phyloP scores from a whole-genome alignment of 1,284 basidiomycete genomes.

The Tilletia horrida region DNA sequence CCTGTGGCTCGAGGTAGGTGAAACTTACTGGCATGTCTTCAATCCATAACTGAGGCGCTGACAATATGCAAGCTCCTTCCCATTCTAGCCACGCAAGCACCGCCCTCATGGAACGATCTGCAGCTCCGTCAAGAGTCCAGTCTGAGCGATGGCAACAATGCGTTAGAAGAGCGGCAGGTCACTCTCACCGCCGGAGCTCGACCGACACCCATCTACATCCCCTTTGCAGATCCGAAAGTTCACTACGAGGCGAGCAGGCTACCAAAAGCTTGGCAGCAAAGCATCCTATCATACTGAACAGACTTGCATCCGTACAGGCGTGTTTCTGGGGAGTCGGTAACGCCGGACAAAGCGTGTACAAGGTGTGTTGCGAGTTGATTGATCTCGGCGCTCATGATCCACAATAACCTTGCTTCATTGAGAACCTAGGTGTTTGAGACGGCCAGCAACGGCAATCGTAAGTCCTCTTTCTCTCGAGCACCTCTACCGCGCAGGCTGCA shows the following conservation, averaged over 20 bases:
- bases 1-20: too few species aligned
- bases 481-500: not conserved
- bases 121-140: not conserved
- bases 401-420: not conserved
- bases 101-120: not conserved
- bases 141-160: not conserved
- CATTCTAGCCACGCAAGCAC: not conserved
- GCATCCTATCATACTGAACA: too few species aligned
- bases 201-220: slow-evolving; percentile 9
- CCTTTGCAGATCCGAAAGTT: slow-evolving; percentile 4
- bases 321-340: slow-evolving; percentile 16
- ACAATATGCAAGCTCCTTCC: not conserved
- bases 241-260: not conserved
- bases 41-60: not conserved
- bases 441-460: not conserved
- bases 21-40: too few species aligned
- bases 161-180: not conserved
- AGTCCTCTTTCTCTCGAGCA: not conserved
- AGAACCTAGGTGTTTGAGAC: not conserved
- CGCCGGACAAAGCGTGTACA: slow-evolving; percentile 11
- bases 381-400: not conserved
- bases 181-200: slow-evolving; percentile 6
- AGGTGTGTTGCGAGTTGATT: not conserved
- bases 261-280: not conserved
- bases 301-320: not conserved